Evolutionary conservation across 163 green algal genomes (phyloP), one percentile per base, ranked within the genome.

Genomic region (Picocystis sp.): DNA sequence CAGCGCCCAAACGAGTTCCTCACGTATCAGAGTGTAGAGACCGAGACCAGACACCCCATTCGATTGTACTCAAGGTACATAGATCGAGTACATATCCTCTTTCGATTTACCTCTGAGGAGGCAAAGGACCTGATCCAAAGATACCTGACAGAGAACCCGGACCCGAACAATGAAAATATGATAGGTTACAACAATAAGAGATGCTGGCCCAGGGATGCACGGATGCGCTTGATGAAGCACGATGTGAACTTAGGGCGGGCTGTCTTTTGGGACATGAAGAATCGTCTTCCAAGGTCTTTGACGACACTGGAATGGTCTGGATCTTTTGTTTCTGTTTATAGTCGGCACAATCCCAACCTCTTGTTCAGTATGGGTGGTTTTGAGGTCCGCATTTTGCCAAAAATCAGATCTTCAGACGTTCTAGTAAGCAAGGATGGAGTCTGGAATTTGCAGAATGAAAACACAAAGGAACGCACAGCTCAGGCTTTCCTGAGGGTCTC

Each of bases 131-230:
- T 99, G 12, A 97, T 99, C 69, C 81, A 93, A 74, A 81, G 91
- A 35, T 99, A 94, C 79, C 73, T 97, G 8, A 96, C 89, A 14
- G 91, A 99, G 83, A 85, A 99, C 70, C 91, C 91, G 1, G 91
- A 99, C 75, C 91, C 91, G 61, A 99, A 99, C 80, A 99, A 99
- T 67, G 91, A 98, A 62, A 99, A 99, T 78, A 95, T 98, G 48
- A 91, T 99, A 34, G 91, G 91, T n/a, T 98, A 97, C 74, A 89
- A 89, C 69, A 94, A 94, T 77, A 95, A 95, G 71, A 93, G 83
- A 60, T 98, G 91, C 78, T 99, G 91, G 91, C 91, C 91, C 25
- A 74, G 91, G 19, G 91, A 99, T 64, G 84, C 89, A 14, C 83
- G 91, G 72, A 99, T 99, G 91, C 83, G 91, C 8, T 79, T 99